Evolutionary conservation across 768 basidiomycete species (phyloP).

Genomic region (Ephemerocybe angulata): DNA sequence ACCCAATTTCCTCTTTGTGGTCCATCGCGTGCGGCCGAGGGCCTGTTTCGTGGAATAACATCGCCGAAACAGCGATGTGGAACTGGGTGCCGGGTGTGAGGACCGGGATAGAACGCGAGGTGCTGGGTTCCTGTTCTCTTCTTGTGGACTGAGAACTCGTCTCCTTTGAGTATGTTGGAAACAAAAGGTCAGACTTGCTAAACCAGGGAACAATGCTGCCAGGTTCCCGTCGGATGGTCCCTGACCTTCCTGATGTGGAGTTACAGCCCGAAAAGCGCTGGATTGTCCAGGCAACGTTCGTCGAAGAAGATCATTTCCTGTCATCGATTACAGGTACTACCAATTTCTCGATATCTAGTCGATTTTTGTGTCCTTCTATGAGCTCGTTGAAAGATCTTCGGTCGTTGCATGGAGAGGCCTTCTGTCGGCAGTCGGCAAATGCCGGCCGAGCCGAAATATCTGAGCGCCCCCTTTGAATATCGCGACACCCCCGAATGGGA

Average conservation of each 20-base stretch:
- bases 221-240: neutral
- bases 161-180: neutral
- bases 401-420: neutral
- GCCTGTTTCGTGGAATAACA: constrained; percentile 1
- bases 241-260: neutral
- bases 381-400: neutral
- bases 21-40: neutral
- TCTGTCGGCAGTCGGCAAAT: neutral
- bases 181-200: neutral
- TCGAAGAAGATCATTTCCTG: no score
- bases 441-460: neutral
- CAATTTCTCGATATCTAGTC: neutral
- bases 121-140: neutral
- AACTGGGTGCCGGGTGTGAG: neutral
- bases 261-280: neutral
- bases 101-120: neutral
- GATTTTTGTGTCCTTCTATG: neutral
- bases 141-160: neutral
- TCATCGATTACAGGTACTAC: neutral
- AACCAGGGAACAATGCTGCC: neutral
- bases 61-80: neutral
- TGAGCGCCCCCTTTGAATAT: neutral
- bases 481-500: neutral
- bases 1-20: neutral
- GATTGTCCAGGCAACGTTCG: neutral